Base-by-base conservation (phyloP, 371 early-diverging fungal genomes). In the Actinomortierella wolfii region DNA sequence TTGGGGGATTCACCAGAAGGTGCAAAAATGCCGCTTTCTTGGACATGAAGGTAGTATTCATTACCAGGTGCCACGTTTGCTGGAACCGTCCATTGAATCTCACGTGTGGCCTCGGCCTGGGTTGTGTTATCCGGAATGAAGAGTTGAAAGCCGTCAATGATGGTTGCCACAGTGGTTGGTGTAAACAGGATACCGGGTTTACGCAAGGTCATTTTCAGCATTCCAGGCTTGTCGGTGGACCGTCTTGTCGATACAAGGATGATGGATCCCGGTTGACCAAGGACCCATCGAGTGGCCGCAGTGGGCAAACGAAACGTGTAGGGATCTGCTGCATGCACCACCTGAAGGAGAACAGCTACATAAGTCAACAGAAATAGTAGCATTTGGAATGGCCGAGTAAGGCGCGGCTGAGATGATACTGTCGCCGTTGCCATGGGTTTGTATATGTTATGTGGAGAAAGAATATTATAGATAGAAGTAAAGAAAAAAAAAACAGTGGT, bases 61-160 rank as follows among this genome's bases (percentile, higher is more conserved):
- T 14, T 24, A 11, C 64, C 70, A 0, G 60, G 28, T 13, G 59
- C 1, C 18, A 69, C 17, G 4, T 39, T 52, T 0, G 64, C 54
- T 3, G 70, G 70, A 0, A 64, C 57, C 1, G 57, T 25, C 60
- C 64, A 69, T n/a, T 26, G 47, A 29, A 64, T 69, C 21, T 24
- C 42, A 15, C 55, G 45, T 2, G 55, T 40, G 28, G 57, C 60
- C 0, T 29, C 34, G 9, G 53, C 39, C n/a, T 43, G 20, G 11
- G 61, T 28, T 15, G 61, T 52, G 1, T 39, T 46, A 3, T 15
- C 24, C 8, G 70, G 64, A 9, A 69, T 41, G 14, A 64, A 3
- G n/a, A 69, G 18, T 23, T 64, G 70, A 26, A 60, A 28, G 1
- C 56, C 34, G 23, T 69, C 70, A 39, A 28, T 39, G 25, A 69